Evolutionary conservation across 345 rosid species (phyloP).

Genomic region (Eucalyptus shirleyi): DNA sequence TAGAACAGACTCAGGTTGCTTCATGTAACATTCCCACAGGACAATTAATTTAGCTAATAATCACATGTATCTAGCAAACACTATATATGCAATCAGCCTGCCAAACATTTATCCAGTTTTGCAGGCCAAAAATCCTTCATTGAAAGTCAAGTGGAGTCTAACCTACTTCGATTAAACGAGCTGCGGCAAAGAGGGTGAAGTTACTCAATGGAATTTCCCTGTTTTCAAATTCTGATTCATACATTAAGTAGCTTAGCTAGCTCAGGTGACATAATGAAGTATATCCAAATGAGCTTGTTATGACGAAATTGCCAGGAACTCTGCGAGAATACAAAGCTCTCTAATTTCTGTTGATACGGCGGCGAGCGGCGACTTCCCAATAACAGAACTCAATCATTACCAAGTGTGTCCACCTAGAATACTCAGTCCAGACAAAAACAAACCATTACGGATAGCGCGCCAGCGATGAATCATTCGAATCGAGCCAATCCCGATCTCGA

Average conservation of each 20-base stretch:
- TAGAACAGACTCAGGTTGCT: background rate
- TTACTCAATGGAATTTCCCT: background rate
- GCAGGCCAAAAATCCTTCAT: background rate
- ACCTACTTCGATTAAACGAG: background rate
- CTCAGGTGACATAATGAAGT: background rate
- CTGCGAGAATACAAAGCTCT: background rate
- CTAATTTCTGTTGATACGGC: background rate
- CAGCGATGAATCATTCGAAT: background rate
- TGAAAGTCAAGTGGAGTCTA: background rate
- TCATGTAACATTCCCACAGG: background rate
- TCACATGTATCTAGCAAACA: background rate
- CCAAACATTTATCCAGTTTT: background rate
- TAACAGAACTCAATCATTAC: background rate
- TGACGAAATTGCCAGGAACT: background rate
- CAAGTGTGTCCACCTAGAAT: background rate
- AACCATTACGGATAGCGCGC: background rate
- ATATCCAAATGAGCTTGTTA: background rate
- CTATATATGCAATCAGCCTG: background rate
- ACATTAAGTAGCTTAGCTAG: background rate
- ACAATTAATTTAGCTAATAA: background rate
- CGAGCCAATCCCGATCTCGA: background rate
- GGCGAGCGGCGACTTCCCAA: background rate
- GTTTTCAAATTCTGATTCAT: background rate
- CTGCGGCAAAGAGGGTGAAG: background rate
- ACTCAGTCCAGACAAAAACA: background rate